Conservation (phyloP, 768 basidiomycete species). For the Termitomyces sp. region DNA sequence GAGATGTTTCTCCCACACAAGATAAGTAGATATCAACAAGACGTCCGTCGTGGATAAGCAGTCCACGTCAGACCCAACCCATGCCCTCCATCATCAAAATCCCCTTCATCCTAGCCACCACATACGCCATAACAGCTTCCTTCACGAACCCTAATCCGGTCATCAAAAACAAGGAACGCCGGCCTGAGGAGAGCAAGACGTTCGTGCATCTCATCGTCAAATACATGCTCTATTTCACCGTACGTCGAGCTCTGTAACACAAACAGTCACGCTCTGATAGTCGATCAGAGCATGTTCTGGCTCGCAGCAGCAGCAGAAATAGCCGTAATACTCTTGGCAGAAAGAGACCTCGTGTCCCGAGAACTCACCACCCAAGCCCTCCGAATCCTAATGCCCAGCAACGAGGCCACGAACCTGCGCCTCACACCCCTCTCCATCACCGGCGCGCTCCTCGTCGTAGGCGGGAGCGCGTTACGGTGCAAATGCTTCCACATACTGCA, state of each 20-base stretch:
- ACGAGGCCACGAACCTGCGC: background rate
- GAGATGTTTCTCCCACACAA: too few relatives aligned
- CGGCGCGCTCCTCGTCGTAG: conserved; percentile 20
- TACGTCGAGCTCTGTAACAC: background rate
- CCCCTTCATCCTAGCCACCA: conserved; percentile 2
- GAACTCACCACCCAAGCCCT: background rate
- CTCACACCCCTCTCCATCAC: conserved; percentile 22
- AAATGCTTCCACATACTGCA: conserved; percentile 30
- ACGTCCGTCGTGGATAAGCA: too few relatives aligned
- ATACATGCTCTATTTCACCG: background rate
- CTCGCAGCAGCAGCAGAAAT: background rate
- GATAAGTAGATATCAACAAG: too few relatives aligned
- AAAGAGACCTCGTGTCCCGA: background rate
- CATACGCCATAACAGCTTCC: background rate
- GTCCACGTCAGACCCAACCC: too few relatives aligned
- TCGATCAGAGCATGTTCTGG: background rate
- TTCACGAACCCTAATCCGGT: background rate
- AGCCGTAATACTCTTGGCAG: background rate
- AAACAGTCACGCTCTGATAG: background rate
- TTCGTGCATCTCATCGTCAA: background rate
- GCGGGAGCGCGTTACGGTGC: conserved; percentile 29
- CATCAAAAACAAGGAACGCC: conserved; percentile 1
- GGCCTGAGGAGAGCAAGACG: background rate
- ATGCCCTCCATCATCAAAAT: background rate
- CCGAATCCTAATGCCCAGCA: background rate